Base-by-base conservation (phyloP, 1,284 basidiomycete genomes). In the Marasmius oreades region DNA sequence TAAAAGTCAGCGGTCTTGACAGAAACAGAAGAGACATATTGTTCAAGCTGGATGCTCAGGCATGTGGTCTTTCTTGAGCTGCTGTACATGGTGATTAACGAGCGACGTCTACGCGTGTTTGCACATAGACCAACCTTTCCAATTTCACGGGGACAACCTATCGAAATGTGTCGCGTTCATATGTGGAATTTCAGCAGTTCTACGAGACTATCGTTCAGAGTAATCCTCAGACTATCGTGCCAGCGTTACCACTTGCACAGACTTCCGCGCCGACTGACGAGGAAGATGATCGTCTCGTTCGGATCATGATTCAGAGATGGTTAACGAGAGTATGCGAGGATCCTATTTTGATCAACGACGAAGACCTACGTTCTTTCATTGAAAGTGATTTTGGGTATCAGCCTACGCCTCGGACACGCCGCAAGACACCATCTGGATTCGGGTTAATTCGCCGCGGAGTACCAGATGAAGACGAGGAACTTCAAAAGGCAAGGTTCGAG, bases 311-410 rank as follows among this genome's bases (percentile, higher is more conserved):
- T 23, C 95, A 97, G 72, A 79, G 92, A 58, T 98, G 95, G 94
- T 81, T 96, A 57, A 86, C 90, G 6, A 78, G 95, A 52, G 83
- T 98, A 37, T 94, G 90, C 70, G 91, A 93, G 65, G 93, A 98
- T 68, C 85, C 86, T 1, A 92, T 95, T 56, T 71, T 97, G 50
- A 76, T 92, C 44, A 76, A 85, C 57, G 94, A 98, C 62, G 95
- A 97, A 66, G 95, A 98, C 69, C 71, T 95, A 60, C 84, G 94
- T 39, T 88, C 89, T 26, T 98, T 98, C 69, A 83, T 98, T 60
- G 95, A 98, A 73, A 93, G 88, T 63, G 95, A 98, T 72, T 98
- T 98, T 75, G 95, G 95, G 22, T 92, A 92, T 66, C 89, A 92
- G 66, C 89, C 90, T 2, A 90, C 84, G 12, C 87, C 90, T 8